Conservation (phyloP, 108 stramenopile genomes). For the Craspedostauros australis region DNA sequence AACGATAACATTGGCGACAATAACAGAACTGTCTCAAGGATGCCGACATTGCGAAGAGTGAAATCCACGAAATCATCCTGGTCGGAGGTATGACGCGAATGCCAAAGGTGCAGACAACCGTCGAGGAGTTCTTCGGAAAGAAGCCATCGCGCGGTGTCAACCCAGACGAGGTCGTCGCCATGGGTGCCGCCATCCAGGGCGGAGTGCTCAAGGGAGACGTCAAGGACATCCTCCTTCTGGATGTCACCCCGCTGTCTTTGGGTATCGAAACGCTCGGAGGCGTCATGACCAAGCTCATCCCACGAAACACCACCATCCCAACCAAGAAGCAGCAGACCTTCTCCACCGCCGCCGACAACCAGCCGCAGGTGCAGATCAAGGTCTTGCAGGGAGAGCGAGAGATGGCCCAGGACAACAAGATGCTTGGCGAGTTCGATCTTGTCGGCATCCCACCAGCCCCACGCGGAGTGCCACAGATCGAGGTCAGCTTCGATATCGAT, state of each 20-base stretch:
- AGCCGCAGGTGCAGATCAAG: slow-evolving; percentile 94
- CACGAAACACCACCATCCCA: slow-evolving; percentile 99
- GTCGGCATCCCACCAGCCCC: slow-evolving; percentile 99
- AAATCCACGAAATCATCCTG: slow-evolving; percentile 97
- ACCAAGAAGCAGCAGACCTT: slow-evolving; percentile 99
- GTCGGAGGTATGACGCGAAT: slow-evolving; percentile 99
- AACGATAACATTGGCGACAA: too few relatives aligned
- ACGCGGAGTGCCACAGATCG: slow-evolving; percentile 98
- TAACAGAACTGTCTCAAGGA: slow-evolving; percentile 89
- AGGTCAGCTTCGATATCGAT: slow-evolving; percentile 99
- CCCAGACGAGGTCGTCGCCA: slow-evolving; percentile 99
- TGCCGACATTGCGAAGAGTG: slow-evolving; percentile 85
- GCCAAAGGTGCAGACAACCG: slow-evolving; percentile 98
- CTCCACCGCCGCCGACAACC: slow-evolving; percentile 98
- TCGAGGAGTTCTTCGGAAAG: slow-evolving; percentile 95
- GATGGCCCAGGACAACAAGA: slow-evolving; percentile 99
- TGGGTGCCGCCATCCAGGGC: slow-evolving; percentile 99
- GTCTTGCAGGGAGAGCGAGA: slow-evolving; percentile 99
- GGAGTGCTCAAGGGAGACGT: slow-evolving; percentile 99
- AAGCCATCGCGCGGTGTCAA: slow-evolving; percentile 92
- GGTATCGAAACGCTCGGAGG: slow-evolving; percentile 99
- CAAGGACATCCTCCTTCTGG: slow-evolving; percentile 97
- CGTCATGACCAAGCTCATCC: slow-evolving; percentile 99
- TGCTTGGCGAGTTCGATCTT: slow-evolving; percentile 97
- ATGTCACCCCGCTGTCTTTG: slow-evolving; percentile 98